Percentiles rank a stretch among this genome's conserved stretches.
Evolutionary conservation across 2,329 filamentous ascomycete species (phyloP).

Genomic region (Fonsecaea nubica): DNA sequence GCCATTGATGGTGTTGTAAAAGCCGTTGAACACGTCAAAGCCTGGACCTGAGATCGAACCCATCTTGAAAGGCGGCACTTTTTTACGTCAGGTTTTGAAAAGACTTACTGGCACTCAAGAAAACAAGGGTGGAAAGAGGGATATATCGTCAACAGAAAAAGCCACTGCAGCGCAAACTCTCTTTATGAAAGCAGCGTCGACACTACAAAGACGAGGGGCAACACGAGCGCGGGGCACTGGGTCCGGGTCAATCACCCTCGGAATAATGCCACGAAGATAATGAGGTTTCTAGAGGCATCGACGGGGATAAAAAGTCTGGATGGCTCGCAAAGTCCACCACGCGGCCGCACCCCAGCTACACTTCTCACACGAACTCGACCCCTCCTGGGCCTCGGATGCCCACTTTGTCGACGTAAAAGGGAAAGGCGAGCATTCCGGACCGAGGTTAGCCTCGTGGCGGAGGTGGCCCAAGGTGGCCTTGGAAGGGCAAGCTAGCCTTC

Average conservation of each 20-base stretch:
- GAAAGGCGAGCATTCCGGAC: not conserved
- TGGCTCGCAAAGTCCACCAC: too few species aligned
- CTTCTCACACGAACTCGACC: too few species aligned
- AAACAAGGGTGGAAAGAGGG: not conserved
- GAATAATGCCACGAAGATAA: not conserved
- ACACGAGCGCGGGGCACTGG: not conserved
- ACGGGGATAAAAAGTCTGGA: not conserved
- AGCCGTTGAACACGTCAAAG: constrained; percentile 48
- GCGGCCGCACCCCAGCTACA: too few species aligned
- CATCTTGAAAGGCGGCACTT: constrained; percentile 10
- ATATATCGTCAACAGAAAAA: not conserved
- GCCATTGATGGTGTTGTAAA: constrained; percentile 61
- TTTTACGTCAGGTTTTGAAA: not conserved
- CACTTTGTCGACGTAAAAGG: not conserved
- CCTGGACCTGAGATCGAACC: constrained; percentile 21
- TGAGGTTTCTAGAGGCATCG: not conserved
- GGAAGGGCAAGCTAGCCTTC: too few species aligned
- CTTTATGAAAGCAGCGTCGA: not conserved
- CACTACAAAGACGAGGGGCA: not conserved
- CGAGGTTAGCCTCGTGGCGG: not conserved
- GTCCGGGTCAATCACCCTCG: not conserved
- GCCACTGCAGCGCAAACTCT: not conserved
- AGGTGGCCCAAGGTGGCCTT: not conserved
- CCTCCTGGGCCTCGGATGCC: not conserved
- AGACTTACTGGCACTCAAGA: not conserved